phyloP scores from a whole-genome alignment of 169 alveolate species.

The Amoebophrya sp. region DNA sequence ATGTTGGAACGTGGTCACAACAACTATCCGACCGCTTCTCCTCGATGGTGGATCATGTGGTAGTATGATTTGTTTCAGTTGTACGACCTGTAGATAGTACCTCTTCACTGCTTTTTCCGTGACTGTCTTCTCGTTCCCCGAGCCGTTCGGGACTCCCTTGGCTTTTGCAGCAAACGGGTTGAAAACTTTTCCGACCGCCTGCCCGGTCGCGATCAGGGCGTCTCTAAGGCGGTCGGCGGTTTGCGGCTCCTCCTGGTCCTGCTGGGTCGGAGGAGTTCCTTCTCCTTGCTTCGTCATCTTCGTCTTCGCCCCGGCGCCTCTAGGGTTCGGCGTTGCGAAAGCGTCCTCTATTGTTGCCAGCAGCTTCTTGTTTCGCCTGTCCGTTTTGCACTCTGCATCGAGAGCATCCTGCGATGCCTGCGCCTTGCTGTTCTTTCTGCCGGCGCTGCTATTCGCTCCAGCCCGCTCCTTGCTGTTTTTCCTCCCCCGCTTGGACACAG shows the following conservation, averaged over 20 bases:
- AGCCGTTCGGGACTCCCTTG: no score
- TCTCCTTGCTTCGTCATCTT: neutral
- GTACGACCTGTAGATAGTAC: no score
- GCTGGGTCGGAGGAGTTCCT: no score
- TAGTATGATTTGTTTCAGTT: neutral
- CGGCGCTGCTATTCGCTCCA: neutral
- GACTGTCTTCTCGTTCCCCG: no score
- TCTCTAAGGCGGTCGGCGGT: neutral
- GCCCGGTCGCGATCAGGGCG: no score
- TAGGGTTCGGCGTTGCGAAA: neutral
- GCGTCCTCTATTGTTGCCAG: neutral
- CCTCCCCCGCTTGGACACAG: neutral
- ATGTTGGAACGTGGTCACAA: no score
- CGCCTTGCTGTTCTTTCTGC: neutral
- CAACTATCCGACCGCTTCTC: no score
- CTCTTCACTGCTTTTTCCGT: no score
- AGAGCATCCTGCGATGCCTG: neutral
- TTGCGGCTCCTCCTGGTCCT: neutral
- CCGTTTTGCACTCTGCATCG: neutral
- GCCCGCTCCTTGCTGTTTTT: neutral
- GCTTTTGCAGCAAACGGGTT: no score
- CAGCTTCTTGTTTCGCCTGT: no score
- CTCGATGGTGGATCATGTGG: no score
- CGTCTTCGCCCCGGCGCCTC: neutral
- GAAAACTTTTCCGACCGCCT: no score